Evolutionary conservation across 2,329 filamentous ascomycete species (phyloP).

Genomic region (Phyllosticta capitalensis): DNA sequence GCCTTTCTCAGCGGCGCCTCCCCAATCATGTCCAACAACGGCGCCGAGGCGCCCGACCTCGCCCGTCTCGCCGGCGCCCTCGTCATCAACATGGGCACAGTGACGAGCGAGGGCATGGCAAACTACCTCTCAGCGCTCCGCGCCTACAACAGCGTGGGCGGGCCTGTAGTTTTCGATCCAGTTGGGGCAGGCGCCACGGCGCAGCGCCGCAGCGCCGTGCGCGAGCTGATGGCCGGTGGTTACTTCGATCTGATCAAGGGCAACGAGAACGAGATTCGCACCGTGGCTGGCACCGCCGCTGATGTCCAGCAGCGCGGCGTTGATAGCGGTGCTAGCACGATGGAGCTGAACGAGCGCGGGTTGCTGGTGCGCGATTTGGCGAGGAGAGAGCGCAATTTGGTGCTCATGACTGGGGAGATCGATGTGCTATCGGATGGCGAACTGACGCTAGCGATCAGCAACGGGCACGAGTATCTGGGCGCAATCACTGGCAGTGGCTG

Average conservation of each 20-base stretch:
- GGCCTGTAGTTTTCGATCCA: constrained; percentile 77
- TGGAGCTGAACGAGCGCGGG: constrained; percentile 47
- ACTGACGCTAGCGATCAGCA: constrained; percentile 57
- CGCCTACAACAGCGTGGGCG: constrained; percentile 70
- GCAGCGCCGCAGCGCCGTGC: constrained; percentile 61
- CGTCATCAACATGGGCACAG: constrained; percentile 91
- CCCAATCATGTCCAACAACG: constrained; percentile 86
- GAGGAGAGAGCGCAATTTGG: constrained; percentile 55
- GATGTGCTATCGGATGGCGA: constrained; percentile 72
- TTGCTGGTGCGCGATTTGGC: constrained; percentile 59
- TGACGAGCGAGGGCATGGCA: constrained; percentile 61
- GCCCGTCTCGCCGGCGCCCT: constrained; percentile 65
- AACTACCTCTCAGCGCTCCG: constrained; percentile 65
- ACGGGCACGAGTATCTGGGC: constrained; percentile 65
- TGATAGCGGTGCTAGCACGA: constrained; percentile 57
- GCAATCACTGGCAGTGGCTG: constrained; percentile 70
- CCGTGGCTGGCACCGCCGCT: constrained; percentile 45
- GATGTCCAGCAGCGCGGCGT: constrained; percentile 67
- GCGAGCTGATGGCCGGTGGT: constrained; percentile 59
- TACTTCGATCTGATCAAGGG: constrained; percentile 88
- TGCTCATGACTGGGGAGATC: constrained; percentile 71
- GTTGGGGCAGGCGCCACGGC: constrained; percentile 80
- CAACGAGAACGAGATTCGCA: constrained; percentile 79
- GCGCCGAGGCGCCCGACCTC: constrained; percentile 73
- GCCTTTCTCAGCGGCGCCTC: constrained; percentile 51